Percentiles rank a stretch among this genome's conserved stretches.
Evolutionary conservation across 2,329 filamentous ascomycete genomes (phyloP).

Genomic region (Metarhizium album): DNA sequence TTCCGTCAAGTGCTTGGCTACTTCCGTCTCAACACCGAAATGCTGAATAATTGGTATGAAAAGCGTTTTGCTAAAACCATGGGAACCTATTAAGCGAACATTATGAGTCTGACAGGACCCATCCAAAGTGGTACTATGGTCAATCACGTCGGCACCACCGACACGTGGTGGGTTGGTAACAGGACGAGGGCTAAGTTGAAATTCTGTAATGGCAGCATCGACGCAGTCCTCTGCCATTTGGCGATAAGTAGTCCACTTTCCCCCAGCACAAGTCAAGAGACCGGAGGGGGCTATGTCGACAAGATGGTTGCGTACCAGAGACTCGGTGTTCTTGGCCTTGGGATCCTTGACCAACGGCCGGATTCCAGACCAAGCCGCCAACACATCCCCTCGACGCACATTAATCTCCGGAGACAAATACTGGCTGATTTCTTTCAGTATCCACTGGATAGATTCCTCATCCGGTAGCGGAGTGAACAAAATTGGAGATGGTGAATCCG

Average conservation of each 20-base stretch:
- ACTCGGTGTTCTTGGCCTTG: slow-evolving; percentile 75
- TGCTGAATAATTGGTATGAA: slow-evolving; percentile 95
- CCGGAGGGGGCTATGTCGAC: slow-evolving; percentile 71
- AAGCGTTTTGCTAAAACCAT: slow-evolving; percentile 77
- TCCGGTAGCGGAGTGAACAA: slow-evolving; percentile 63
- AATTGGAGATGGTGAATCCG: slow-evolving; percentile 66
- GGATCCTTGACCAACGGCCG: slow-evolving; percentile 79
- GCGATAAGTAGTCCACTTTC: slow-evolving; percentile 89
- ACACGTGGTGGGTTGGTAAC: slow-evolving; percentile 53
- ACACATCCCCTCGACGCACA: slow-evolving; percentile 74
- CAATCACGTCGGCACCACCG: slow-evolving; percentile 56
- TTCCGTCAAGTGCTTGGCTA: slow-evolving; percentile 77
- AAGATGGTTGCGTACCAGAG: slow-evolving; percentile 77
- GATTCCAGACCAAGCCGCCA: slow-evolving; percentile 84
- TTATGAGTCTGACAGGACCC: slow-evolving; percentile 76
- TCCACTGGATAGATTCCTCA: slow-evolving; percentile 82
- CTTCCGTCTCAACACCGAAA: slow-evolving; percentile 83
- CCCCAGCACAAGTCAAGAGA: slow-evolving; percentile 74
- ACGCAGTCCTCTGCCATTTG: slow-evolving; percentile 90
- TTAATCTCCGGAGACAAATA: slow-evolving; percentile 79
- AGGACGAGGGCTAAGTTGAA: slow-evolving; percentile 48
- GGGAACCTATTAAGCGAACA: slow-evolving; percentile 70
- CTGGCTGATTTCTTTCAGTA: slow-evolving; percentile 69
- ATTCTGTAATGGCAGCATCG: slow-evolving; percentile 64
- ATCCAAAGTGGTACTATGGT: slow-evolving; percentile 53